These are phyloP conservation scores for Hygrophila difformis DNA, from an alignment of 257 asterid species.

Conservation along the genomic window DNA sequence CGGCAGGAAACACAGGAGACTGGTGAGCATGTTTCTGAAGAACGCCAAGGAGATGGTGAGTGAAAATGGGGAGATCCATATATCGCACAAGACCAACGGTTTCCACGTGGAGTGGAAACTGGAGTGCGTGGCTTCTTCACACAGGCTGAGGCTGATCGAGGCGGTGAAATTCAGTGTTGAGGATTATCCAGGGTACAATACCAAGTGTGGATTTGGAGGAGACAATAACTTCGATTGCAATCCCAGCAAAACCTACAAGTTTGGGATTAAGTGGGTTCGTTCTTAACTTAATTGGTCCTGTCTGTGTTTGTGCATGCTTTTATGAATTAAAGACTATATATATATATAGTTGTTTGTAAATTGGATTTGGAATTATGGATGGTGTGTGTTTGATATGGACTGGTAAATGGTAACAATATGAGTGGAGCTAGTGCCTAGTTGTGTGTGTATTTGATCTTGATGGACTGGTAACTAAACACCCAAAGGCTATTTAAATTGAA, in stretches of 20 bases:
- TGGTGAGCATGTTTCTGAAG: constrained; percentile 28
- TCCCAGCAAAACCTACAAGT: constrained; percentile 25
- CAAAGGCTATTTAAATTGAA: no score
- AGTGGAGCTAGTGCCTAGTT: no score
- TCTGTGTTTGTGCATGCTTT: no score
- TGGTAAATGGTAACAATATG: no score
- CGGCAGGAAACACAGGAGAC: constrained; percentile 21
- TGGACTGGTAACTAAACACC: no score
- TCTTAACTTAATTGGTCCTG: no score
- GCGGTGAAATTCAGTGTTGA: constrained; percentile 6
- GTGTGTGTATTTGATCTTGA: no score
- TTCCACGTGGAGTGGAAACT: constrained; percentile 21
- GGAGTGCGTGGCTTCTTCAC: constrained; percentile 10
- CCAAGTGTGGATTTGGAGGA: constrained; percentile 33
- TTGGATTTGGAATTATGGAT: no score
- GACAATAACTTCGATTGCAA: constrained; percentile 25
- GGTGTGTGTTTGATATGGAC: no score
- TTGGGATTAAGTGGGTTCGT: no score
- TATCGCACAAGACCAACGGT: constrained; percentile 33
- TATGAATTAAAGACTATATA: no score
- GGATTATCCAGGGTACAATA: constrained; percentile 26
- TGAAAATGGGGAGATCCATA: constrained; percentile 29
- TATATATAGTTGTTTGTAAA: no score
- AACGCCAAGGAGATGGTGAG: constrained; percentile 27
- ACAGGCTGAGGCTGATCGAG: constrained; percentile 17